phyloP scores from a whole-genome alignment of 2,329 filamentous ascomycete species.

The Bimuria novae-zelandiae region DNA sequence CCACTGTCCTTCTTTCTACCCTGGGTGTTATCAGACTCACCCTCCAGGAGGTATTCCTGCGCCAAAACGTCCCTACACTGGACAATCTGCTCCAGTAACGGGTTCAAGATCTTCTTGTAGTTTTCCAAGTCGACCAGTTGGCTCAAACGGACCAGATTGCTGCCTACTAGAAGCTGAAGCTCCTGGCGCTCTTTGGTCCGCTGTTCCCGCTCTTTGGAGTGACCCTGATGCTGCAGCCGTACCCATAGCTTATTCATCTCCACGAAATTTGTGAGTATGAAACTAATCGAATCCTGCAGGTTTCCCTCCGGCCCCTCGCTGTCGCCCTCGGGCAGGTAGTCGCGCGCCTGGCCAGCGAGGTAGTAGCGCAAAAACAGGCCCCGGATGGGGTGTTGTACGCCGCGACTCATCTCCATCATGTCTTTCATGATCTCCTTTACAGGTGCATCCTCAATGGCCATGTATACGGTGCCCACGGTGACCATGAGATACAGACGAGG shows the following conservation, averaged over 20 bases:
- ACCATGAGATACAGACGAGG: constrained; percentile 98
- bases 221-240: constrained; percentile 92
- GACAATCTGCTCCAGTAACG: constrained; percentile 92
- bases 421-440: constrained; percentile 99
- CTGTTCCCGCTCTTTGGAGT: constrained; percentile 91
- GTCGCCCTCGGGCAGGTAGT: constrained; percentile 79
- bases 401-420: constrained; percentile 99
- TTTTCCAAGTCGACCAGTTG: constrained; percentile 93
- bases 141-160: constrained; percentile 92
- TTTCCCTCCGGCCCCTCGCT: constrained; percentile 94
- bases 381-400: constrained; percentile 94
- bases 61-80: constrained; percentile 96
- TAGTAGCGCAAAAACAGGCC: constrained; percentile 96
- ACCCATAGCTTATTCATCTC: constrained; percentile 99
- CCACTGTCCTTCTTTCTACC: not conserved
- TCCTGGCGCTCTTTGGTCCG: constrained; percentile 94
- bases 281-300: constrained; percentile 95
- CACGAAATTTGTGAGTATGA: constrained; percentile 97
- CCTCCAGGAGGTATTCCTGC: constrained; percentile 94
- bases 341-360: constrained; percentile 89
- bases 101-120: constrained; percentile 90
- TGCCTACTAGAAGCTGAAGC: constrained; percentile 91
- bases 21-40: constrained; percentile 40
- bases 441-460: constrained; percentile 96
- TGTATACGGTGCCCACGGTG: constrained; percentile 97